These are phyloP conservation scores for Carex cristatella DNA, from an alignment of 176 grass and related monocot genomes.

Conservation along the genomic window DNA sequence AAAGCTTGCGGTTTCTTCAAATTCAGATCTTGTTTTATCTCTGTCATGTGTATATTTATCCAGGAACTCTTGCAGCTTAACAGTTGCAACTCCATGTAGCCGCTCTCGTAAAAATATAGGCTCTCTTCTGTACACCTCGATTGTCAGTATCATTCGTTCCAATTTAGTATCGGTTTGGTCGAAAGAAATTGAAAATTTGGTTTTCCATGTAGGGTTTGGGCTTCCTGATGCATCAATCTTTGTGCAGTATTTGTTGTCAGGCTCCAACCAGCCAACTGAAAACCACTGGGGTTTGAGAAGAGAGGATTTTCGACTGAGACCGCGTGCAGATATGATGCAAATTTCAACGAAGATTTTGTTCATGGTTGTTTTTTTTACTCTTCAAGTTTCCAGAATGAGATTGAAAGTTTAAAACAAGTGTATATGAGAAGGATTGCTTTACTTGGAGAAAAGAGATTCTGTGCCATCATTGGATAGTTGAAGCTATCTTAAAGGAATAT, in stretches of 20 bases:
- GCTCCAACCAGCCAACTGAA: slow-evolving; percentile 53
- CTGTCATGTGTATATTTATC: slow-evolving; percentile 24
- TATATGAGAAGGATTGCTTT: not conserved
- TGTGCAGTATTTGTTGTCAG: slow-evolving; percentile 77
- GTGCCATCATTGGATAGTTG: slow-evolving; percentile 9
- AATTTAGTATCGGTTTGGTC: slow-evolving; percentile 20
- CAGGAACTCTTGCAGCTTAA: slow-evolving; percentile 64
- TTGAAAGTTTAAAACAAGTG: not conserved
- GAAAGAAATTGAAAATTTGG: slow-evolving; percentile 49
- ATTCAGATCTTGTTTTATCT: slow-evolving; percentile 15
- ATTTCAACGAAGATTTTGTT: slow-evolving; percentile 44
- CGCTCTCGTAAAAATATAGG: slow-evolving; percentile 74
- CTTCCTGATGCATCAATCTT: slow-evolving; percentile 61
- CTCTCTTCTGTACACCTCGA: slow-evolving; percentile 84
- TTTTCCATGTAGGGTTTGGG: slow-evolving; percentile 65
- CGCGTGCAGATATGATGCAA: slow-evolving; percentile 65
- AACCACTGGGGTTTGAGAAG: slow-evolving; percentile 65
- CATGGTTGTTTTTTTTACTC: slow-evolving; percentile 18
- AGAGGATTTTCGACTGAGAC: slow-evolving; percentile 34
- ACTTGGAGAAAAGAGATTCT: slow-evolving; percentile 24
- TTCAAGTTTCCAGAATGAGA: not conserved
- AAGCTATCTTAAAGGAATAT: slow-evolving; percentile 25
- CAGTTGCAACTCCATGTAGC: slow-evolving; percentile 54
- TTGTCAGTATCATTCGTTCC: slow-evolving; percentile 37
- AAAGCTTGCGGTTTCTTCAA: slow-evolving; percentile 66